These are phyloP conservation scores for Mycotypha africana DNA, from an alignment of 371 early-diverging fungal species.

Conservation along the genomic window DNA sequence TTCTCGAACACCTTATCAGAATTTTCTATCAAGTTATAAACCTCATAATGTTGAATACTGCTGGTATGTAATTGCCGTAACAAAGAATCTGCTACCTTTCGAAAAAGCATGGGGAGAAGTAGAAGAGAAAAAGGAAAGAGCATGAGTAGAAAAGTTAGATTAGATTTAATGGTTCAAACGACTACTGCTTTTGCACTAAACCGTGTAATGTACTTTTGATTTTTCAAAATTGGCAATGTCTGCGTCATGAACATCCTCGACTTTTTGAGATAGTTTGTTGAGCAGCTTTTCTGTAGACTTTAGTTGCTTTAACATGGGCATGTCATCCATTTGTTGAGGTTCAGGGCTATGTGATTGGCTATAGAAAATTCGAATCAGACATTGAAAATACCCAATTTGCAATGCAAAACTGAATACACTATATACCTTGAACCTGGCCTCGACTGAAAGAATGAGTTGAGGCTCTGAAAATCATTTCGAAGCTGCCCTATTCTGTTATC, in stretches of 20 bases:
- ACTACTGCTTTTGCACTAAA: too few relatives aligned
- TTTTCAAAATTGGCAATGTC: slow-evolving; percentile 21
- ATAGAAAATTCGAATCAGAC: not conserved
- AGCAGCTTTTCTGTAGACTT: slow-evolving; percentile 23
- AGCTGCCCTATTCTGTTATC: slow-evolving; percentile 27
- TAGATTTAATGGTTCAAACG: too few relatives aligned
- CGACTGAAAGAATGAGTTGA: slow-evolving; percentile 21
- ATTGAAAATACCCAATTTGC: not conserved
- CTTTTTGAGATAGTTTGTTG: slow-evolving; percentile 14
- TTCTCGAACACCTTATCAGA: not conserved
- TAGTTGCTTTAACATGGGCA: slow-evolving; percentile 7
- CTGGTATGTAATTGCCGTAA: slow-evolving; percentile 11
- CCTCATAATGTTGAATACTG: slow-evolving; percentile 10
- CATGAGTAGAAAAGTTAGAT: too few relatives aligned
- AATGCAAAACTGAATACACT: not conserved
- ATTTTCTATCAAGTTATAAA: slow-evolving; percentile 6
- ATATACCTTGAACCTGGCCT: slow-evolving; percentile 16
- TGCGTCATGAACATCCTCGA: slow-evolving; percentile 16
- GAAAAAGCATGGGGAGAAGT: too few relatives aligned
- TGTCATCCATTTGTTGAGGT: not conserved
- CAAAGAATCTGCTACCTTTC: not conserved
- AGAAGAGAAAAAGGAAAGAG: not conserved
- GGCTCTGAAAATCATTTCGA: slow-evolving; percentile 24
- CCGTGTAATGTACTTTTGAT: slow-evolving; percentile 4
- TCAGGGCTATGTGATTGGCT: not conserved